These are phyloP conservation scores for Decorospora gaudefroyi DNA, from an alignment of 2,329 filamentous ascomycete genomes.

Conservation along the genomic window DNA sequence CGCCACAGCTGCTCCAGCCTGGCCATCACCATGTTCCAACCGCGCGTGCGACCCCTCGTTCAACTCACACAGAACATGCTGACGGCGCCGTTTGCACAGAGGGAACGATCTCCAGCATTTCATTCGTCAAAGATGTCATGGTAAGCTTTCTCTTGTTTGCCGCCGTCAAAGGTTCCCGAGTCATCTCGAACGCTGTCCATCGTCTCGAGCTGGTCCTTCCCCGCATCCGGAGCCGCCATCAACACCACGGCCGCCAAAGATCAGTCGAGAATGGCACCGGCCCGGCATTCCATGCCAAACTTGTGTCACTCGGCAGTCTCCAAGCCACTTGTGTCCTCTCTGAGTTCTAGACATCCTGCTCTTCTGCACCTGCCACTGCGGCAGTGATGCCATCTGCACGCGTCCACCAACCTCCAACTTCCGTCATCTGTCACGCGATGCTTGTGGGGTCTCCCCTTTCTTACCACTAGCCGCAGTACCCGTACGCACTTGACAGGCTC, in stretches of 20 bases:
- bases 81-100: slow-evolving; percentile 57
- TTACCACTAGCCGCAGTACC: slow-evolving; percentile 63
- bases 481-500: slow-evolving; percentile 72
- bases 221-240: slow-evolving; percentile 39
- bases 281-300: slow-evolving; percentile 26
- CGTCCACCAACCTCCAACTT: slow-evolving; percentile 25
- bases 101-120: slow-evolving; percentile 81
- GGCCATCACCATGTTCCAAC: slow-evolving; percentile 17
- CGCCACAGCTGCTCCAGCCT: slow-evolving; percentile 35
- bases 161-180: slow-evolving; percentile 13
- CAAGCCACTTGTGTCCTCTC: slow-evolving; percentile 36
- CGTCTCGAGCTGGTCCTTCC: slow-evolving; percentile 35
- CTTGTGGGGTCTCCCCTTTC: slow-evolving; percentile 20
- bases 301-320: slow-evolving; percentile 24
- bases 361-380: slow-evolving; percentile 23
- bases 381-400: slow-evolving; percentile 23
- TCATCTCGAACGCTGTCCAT: slow-evolving; percentile 11
- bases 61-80: slow-evolving; percentile 25
- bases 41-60: slow-evolving; percentile 24
- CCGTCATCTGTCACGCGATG: slow-evolving; percentile 39
- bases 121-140: slow-evolving; percentile 80
- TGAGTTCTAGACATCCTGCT: slow-evolving; percentile 17
- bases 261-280: slow-evolving; percentile 27
- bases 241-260: slow-evolving; percentile 30
- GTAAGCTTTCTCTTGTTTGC: slow-evolving; percentile 58